Evolutionary conservation across 78 protist species (phyloP).

Genomic region (Abeoforma whisleri): DNA sequence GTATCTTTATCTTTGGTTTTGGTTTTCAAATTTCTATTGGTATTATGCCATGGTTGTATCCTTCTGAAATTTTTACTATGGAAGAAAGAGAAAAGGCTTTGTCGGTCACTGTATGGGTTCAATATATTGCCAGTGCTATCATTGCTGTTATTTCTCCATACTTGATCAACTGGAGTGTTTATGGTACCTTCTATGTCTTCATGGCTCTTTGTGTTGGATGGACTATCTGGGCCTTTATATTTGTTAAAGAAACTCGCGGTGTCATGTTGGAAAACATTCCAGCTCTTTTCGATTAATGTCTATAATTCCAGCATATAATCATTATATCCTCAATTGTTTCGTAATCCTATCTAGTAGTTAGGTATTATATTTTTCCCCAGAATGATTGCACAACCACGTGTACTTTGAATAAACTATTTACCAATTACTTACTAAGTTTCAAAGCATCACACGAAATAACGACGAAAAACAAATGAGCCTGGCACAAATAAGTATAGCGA

Average conservation of each 20-base stretch:
- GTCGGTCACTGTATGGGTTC: neutral
- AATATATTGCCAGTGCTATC: neutral
- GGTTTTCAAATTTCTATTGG: conserved; percentile 10
- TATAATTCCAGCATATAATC: too few species aligned
- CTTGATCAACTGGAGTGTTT: neutral
- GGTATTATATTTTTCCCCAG: too few species aligned
- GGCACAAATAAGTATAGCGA: too few species aligned
- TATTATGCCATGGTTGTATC: conserved; percentile 16
- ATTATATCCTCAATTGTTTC: too few species aligned
- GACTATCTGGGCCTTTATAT: neutral
- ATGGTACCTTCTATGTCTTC: conserved; percentile 19
- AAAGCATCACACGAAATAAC: too few species aligned
- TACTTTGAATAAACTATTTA: too few species aligned
- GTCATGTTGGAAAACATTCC: conserved; percentile 11
- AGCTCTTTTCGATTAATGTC: neutral
- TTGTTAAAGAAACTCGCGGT: neutral
- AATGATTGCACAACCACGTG: too few species aligned
- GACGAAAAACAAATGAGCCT: too few species aligned
- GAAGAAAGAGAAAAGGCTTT: conserved; percentile 6
- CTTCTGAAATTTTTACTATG: conserved; percentile 23
- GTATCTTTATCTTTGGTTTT: neutral
- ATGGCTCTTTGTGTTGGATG: neutral
- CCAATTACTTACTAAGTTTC: too few species aligned
- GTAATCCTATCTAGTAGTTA: too few species aligned
- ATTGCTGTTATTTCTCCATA: conserved; percentile 7